Evolutionary conservation across 495 filamentous ascomycete genomes (phyloP), one percentile per base, ranked within the genome.

Genomic region (Penicillium waksmanii): DNA sequence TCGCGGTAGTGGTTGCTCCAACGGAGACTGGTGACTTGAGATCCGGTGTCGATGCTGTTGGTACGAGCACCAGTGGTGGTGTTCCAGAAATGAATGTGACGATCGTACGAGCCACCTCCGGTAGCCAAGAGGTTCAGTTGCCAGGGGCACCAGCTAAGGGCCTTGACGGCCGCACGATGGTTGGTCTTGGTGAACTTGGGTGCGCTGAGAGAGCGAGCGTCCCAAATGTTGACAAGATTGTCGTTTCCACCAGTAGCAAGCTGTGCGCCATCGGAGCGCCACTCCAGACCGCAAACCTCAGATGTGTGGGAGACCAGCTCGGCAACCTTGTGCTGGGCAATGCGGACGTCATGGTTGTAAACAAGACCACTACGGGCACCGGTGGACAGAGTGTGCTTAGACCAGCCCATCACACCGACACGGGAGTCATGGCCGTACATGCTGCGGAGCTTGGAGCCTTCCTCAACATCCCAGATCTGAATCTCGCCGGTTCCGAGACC

Each of bases 61-160:
- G 94, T 94, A 54, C 95, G 88, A 25, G 95, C 95, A 57, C 95
- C 95, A 8, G 95, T 96, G 15, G 95, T 98, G 48, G 90, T 91
- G 82, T 99, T 99, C 95, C 95, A 99, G 85, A 98, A 99, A 77
- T 98, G 96, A 73, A 99, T 99, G 78, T 97, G 89, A 63, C 92
- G 87, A 71, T 98, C 95, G 73, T 97, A 95, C 21, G 92, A 95
- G 52, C 95, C 95, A 64, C 96, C 96, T 34, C 96, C 95, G 25
- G 96, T 97, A 42, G 96, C 95, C 15, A 99, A 89, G 13, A 98
- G 83, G 82, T 97, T 98, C 66, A 89, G 82, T 80, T 97, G 96
- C 95, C 95, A 99, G 31, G 95, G 96, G 82, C 95, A 99, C 95
- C 95, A 99, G 57, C 92, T 90, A 36, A 99, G 84, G 40, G 96